Conservation (phyloP, 352 stramenopile genomes). For the Phytophthora sp. region DNA sequence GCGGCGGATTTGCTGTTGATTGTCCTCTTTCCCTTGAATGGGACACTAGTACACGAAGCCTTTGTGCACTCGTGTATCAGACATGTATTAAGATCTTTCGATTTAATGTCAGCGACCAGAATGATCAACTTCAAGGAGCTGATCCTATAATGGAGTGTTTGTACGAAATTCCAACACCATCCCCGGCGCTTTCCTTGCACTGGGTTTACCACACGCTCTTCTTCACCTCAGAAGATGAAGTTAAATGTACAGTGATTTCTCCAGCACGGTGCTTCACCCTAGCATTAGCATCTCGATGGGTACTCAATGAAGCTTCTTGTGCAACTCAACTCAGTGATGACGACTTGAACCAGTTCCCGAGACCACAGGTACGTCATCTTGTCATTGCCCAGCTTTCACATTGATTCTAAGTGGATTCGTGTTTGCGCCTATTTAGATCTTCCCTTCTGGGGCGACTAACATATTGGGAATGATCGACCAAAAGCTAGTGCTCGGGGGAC, state of each 20-base stretch:
- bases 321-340: constrained; percentile 38
- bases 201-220: constrained; percentile 83
- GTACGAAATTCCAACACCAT: constrained; percentile 60
- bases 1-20: constrained; percentile 38
- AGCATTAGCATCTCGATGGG: constrained; percentile 55
- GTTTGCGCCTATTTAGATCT: too few species aligned
- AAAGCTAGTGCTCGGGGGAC: constrained; percentile 57
- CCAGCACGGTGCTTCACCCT: constrained; percentile 63
- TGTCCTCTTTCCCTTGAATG: constrained; percentile 70
- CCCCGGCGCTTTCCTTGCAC: constrained; percentile 46
- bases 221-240: constrained; percentile 54
- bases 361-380: constrained; percentile 49
- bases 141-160: constrained; percentile 37
- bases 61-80: constrained; percentile 69
- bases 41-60: constrained; percentile 50
- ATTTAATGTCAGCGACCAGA: constrained; percentile 21
- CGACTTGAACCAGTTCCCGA: constrained; percentile 48
- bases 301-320: constrained; percentile 36
- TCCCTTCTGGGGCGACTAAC: constrained; percentile 47
- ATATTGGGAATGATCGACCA: constrained; percentile 57
- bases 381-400: too few species aligned
- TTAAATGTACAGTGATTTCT: constrained; percentile 75
- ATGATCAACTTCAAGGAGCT: constrained; percentile 16
- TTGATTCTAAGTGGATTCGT: too few species aligned
- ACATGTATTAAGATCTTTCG: constrained; percentile 53